These are phyloP conservation scores for Salmacisia buchloeana DNA, from an alignment of 1,284 basidiomycete species.

Conservation along the genomic window DNA sequence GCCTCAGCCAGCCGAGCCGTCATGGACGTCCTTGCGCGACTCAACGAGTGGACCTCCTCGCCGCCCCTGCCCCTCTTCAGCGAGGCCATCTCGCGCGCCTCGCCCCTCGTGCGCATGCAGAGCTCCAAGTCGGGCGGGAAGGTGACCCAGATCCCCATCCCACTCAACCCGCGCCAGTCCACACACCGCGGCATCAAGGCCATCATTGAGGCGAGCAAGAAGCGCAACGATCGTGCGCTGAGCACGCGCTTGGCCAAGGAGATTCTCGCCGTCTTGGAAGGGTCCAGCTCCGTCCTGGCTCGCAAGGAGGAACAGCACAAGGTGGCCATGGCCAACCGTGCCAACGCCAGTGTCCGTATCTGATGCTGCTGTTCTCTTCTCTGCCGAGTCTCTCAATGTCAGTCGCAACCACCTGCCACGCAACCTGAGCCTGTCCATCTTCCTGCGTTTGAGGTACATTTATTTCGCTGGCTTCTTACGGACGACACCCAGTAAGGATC, in stretches of 20 bases:
- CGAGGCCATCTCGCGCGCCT: conserved; percentile 45
- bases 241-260: conserved; percentile 50
- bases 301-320: conserved; percentile 58
- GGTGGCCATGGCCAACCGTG: conserved; percentile 72
- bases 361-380: conserved; percentile 5
- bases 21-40: conserved; percentile 37
- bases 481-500: conserved; percentile 17
- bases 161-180: conserved; percentile 46
- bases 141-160: conserved; percentile 48
- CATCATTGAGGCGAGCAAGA: conserved; percentile 53
- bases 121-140: conserved; percentile 50
- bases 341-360: conserved; percentile 44
- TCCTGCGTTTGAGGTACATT: not conserved
- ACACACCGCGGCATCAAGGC: conserved; percentile 49
- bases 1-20: conserved; percentile 46
- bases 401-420: not conserved
- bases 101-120: conserved; percentile 50
- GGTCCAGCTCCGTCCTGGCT: conserved; percentile 47
- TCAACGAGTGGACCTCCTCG: conserved; percentile 41
- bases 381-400: not conserved
- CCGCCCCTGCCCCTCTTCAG: conserved; percentile 50
- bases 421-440: too few species aligned
- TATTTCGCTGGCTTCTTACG: conserved; percentile 21
- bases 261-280: conserved; percentile 50
- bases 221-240: conserved; percentile 48